Evolutionary conservation across 192 early-diverging fungal genomes (phyloP).

Genomic region (Coemansia sp.): DNA sequence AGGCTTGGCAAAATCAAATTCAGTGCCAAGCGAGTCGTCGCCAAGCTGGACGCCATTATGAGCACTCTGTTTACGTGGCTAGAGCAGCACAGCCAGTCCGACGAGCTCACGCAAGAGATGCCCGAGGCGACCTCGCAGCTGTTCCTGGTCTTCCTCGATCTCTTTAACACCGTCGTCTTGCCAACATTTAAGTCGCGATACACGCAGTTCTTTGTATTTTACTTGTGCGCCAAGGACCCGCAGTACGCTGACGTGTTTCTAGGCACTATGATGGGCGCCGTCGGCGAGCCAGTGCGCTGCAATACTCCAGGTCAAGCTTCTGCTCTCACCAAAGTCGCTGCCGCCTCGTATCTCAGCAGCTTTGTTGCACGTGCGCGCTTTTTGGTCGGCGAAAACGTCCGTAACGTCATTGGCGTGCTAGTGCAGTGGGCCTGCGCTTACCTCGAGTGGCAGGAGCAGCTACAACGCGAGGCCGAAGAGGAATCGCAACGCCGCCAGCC

Average conservation of each 20-base stretch:
- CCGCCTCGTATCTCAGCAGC: conserved; percentile 82
- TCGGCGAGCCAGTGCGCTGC: conserved; percentile 49
- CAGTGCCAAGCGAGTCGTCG: conserved; percentile 59
- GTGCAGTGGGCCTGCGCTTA: conserved; percentile 68
- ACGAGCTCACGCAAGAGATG: conserved; percentile 23
- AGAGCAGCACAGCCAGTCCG: conserved; percentile 27
- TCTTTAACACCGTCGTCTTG: conserved; percentile 79
- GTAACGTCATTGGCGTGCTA: conserved; percentile 68
- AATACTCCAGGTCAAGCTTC: conserved; percentile 59
- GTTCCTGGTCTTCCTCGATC: conserved; percentile 68
- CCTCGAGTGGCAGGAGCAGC: conserved; percentile 67
- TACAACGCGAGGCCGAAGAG: conserved; percentile 12
- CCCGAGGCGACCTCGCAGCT: conserved; percentile 56
- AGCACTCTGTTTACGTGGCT: conserved; percentile 67
- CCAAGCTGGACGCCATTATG: conserved; percentile 77
- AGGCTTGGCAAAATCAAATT: conserved; percentile 33
- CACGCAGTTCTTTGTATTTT: conserved; percentile 92
- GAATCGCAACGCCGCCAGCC: not conserved
- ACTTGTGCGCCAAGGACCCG: conserved; percentile 67
- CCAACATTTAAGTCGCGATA: conserved; percentile 88
- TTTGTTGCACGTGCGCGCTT: conserved; percentile 88
- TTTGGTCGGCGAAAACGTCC: conserved; percentile 64
- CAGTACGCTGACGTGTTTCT: conserved; percentile 77
- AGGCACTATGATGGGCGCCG: conserved; percentile 67
- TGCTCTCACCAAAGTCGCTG: conserved; percentile 68